These are phyloP conservation scores for Stephanodiscus minutulus DNA, from an alignment of 108 stramenopile genomes.

Conservation along the genomic window DNA sequence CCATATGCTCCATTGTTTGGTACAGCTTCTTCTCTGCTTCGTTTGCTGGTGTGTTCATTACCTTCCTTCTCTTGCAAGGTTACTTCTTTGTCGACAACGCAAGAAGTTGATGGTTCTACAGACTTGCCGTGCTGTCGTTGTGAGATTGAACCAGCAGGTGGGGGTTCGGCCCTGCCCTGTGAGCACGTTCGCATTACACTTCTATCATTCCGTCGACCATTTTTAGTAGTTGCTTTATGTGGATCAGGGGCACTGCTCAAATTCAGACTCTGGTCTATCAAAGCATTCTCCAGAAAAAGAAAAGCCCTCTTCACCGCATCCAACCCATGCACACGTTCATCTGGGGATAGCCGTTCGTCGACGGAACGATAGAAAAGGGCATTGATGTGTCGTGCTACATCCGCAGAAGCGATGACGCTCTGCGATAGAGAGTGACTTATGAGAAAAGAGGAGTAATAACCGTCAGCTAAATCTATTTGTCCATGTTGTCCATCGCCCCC, in stretches of 20 bases:
- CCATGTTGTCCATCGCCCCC: not conserved
- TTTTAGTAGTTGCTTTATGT: not conserved
- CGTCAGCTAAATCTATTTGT: constrained; percentile 1
- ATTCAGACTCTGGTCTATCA: not conserved
- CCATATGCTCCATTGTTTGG: not conserved
- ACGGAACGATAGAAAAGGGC: constrained; percentile 7
- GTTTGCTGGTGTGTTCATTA: not conserved
- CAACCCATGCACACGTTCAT: constrained; percentile 1
- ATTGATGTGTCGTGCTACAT: not conserved
- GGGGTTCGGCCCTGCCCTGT: not conserved
- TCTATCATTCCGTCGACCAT: not conserved
- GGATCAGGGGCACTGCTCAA: not conserved
- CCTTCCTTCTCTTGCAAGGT: not conserved
- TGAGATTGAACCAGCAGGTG: not conserved
- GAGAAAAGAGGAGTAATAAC: not conserved
- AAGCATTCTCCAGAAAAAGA: not conserved
- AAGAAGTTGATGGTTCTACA: not conserved
- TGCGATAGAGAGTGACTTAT: not conserved
- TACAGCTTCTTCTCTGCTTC: not conserved
- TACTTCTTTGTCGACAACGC: not conserved
- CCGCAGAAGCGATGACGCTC: not conserved
- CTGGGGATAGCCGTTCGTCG: constrained; percentile 1
- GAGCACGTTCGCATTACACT: not conserved
- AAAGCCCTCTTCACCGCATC: constrained; percentile 5
- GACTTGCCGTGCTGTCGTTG: not conserved